Evolutionary conservation across 2,329 filamentous ascomycete species (phyloP).

Genomic region (Ramichloridium luteum): DNA sequence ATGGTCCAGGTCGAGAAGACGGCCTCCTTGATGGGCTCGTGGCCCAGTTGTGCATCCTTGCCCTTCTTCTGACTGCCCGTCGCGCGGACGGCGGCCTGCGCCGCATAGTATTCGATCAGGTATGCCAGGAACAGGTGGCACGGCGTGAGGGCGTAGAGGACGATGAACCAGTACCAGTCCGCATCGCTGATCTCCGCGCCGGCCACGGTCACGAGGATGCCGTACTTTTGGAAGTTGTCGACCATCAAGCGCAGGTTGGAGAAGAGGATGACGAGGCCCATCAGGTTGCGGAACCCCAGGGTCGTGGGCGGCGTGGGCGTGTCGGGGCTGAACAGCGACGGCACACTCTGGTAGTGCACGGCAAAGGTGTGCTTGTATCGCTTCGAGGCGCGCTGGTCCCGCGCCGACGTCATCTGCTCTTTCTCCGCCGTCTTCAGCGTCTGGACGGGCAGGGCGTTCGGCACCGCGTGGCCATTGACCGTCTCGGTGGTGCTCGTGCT

Average conservation of each 20-base stretch:
- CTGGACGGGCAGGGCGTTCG: too few relatives aligned
- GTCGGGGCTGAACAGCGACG: slow-evolving; percentile 81
- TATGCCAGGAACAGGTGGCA: slow-evolving; percentile 86
- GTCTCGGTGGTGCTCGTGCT: too few relatives aligned
- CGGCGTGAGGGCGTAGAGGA: slow-evolving; percentile 77
- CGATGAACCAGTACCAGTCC: slow-evolving; percentile 23
- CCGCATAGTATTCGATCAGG: slow-evolving; percentile 69
- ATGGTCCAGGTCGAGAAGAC: slow-evolving; percentile 54
- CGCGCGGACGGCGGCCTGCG: background rate
- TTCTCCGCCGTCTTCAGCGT: too few relatives aligned
- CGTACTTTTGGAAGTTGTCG: slow-evolving; percentile 96
- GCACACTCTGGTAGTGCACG: slow-evolving; percentile 58
- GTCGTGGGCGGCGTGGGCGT: slow-evolving; percentile 65
- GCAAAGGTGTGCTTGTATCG: slow-evolving; percentile 91
- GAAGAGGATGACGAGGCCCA: slow-evolving; percentile 85
- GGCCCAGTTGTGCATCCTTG: too few relatives aligned
- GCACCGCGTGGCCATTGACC: too few relatives aligned
- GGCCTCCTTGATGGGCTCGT: slow-evolving; percentile 34
- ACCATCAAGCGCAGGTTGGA: slow-evolving; percentile 91
- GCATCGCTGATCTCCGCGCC: slow-evolving; percentile 29
- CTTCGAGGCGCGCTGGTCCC: slow-evolving; percentile 22
- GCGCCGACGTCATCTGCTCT: too few relatives aligned
- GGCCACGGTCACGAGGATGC: slow-evolving; percentile 79
- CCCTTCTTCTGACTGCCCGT: slow-evolving; percentile 44
- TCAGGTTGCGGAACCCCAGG: slow-evolving; percentile 85